Base-by-base conservation (phyloP, 106 monocot species). In the Agapanthus africanus region DNA sequence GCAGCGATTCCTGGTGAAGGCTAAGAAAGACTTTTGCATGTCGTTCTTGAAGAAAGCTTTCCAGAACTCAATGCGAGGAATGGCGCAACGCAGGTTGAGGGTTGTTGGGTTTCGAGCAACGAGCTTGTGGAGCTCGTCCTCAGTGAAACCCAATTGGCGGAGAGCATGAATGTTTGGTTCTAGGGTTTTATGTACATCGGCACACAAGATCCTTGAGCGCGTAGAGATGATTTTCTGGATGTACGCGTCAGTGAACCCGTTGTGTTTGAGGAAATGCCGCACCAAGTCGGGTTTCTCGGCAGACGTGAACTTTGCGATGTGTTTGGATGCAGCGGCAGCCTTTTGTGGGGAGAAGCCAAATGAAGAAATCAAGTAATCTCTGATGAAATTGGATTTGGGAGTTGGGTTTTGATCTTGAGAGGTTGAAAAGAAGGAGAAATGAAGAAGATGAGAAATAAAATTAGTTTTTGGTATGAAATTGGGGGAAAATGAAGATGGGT, bases 221-320 rank as follows among this genome's bases (percentile, higher is more conserved):
- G 6, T 15, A 5, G 64, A 38, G 14, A 65, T 26, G 0, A 65
- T 21, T 22, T 37, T 14, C 4, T 25, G 1, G 11, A 65, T 65
- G 39, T 65, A 0, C 23, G 64, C 2, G 1, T 37, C 64, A 0
- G 64, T 65, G n/a, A n/a, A n/a, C n/a, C n/a, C n/a, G n/a, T n/a
- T n/a, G n/a, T n/a, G n/a, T n/a, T n/a, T n/a, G n/a, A 65, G 31
- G 64, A 65, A 65, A 28, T 68, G 40, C 13, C 63, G 36, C 22
- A 85, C 63, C 4, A 81, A 70, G 13, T 85, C 81, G 3, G 78
- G 70, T 0, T 78, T 70, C 9, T 30, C 44, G 3, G 44, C 2
- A 11, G 84, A 67, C 10, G 67, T 78, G 27, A 80, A 47, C 36
- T 67, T 62, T 54, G 64, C 0, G 7, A 80, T 6, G 19, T 50